Evolutionary conservation across 495 filamentous ascomycete genomes (phyloP), one percentile per base, ranked within the genome.

Genomic region (Letharia lupina): DNA sequence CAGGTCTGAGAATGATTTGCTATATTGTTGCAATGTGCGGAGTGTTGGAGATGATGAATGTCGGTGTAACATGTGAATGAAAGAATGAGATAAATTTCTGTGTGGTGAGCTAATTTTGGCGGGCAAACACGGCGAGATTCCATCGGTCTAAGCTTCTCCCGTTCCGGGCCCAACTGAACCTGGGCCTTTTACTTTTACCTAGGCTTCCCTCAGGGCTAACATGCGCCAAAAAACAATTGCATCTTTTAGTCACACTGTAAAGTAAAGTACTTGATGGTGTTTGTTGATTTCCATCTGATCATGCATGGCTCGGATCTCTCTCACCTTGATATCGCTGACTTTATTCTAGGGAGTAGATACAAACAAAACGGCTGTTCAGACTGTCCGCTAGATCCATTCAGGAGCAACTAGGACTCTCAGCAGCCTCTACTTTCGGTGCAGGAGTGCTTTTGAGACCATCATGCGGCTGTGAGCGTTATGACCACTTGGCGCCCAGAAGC

Each of bases 71-170:
- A 23, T n/a, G 23, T 52, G 48, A 47, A 52, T 31, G 16, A 31
- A 52, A 15, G 12, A 33, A 37, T n/a, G 54, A 37, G 15, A 57
- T 35, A 37, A 18, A 4, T 57, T 57, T 57, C 54, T 57, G 54
- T 57, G 54, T 57, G 54, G 18, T 57, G 54, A 57, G 54, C 54
- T 57, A 57, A 57, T 37, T 57, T 57, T 39, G 15, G 28, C 28
- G 28, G 52, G 52, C 52, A 23, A 28, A 3, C 12, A 0, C 52
- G 13, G 28, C 12, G 52, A 37, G 16, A 57, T 35, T 57, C 16
- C 16, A 35, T 20, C 54, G 54, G 54, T 37, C 6, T 13, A 37
- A 57, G 54, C 54, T 37, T 37, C 54, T 57, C 33, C 54, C 54
- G 54, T 8, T 57, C 54, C 52, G 52, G 13, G 1, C 28, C 52